Conservation (phyloP, 179 eudicot species). For the Heliamphora pulchella region DNA sequence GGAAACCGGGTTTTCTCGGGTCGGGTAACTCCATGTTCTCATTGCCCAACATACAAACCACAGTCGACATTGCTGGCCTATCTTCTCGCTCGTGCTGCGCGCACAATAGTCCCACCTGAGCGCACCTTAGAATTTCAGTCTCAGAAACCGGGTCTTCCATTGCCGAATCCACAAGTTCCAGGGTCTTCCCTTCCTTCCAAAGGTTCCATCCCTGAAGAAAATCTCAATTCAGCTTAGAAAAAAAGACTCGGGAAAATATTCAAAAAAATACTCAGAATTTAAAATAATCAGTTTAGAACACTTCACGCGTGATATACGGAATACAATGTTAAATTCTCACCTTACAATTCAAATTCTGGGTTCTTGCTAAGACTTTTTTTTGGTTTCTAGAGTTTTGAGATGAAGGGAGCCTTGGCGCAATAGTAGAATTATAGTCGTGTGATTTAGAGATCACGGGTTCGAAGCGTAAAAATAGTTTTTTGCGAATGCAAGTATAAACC, state of each 20-base stretch:
- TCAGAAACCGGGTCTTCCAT: background rate
- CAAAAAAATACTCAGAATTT: too few species aligned
- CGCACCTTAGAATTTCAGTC: conserved; percentile 10
- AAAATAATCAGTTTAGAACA: too few species aligned
- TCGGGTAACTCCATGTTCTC: background rate
- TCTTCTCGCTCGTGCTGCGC: conserved; percentile 7
- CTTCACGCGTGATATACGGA: too few species aligned
- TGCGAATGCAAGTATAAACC: too few species aligned
- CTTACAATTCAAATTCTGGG: too few species aligned
- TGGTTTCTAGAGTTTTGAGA: too few species aligned
- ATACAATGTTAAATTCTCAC: too few species aligned
- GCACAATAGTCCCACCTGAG: conserved; percentile 16
- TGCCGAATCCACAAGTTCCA: conserved; percentile 14
- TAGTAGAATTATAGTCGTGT: background rate
- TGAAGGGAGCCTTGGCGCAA: too few species aligned
- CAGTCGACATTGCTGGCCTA: conserved; percentile 14
- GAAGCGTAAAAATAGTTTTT: too few species aligned
- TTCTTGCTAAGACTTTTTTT: too few species aligned
- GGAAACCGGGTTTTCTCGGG: conserved; percentile 13
- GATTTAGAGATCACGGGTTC: too few species aligned
- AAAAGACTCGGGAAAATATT: background rate
- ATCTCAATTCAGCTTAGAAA: background rate
- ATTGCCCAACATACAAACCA: conserved; percentile 7
- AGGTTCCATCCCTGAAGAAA: conserved; percentile 20
- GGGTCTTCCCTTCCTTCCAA: conserved; percentile 16